Conservation (phyloP, 352 stramenopile genomes). For the Globisporangium emineosum region DNA sequence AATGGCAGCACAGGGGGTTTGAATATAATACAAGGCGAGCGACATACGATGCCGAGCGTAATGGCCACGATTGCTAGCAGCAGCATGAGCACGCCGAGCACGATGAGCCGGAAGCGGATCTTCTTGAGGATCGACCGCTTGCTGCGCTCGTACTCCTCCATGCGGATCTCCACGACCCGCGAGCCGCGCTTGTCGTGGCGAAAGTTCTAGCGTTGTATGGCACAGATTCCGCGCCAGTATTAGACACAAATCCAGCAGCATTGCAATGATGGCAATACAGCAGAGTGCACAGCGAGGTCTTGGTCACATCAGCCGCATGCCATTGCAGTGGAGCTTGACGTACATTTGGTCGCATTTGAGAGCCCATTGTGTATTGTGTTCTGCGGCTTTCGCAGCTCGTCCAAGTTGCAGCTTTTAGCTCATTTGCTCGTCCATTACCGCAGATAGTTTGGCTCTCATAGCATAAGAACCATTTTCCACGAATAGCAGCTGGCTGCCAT, state of each 20-base stretch:
- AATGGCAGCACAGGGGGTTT: background rate
- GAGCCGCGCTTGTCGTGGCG: slow-evolving; percentile 54
- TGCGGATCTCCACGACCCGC: slow-evolving; percentile 67
- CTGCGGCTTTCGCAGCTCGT: background rate
- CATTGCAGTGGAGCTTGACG: slow-evolving; percentile 1
- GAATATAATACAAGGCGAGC: background rate
- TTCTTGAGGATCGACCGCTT: slow-evolving; percentile 73
- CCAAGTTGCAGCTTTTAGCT: background rate
- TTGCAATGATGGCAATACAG: background rate
- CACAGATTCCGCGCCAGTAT: background rate
- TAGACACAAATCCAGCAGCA: background rate
- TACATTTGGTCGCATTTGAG: slow-evolving; percentile 64
- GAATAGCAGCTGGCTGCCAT: background rate
- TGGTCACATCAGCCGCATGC: background rate
- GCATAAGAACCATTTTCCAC: slow-evolving; percentile 1
- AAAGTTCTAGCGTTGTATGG: slow-evolving; percentile 45
- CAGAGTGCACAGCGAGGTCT: background rate
- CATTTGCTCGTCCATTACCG: background rate
- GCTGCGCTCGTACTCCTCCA: slow-evolving; percentile 68
- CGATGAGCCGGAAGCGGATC: slow-evolving; percentile 61
- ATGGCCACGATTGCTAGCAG: slow-evolving; percentile 43
- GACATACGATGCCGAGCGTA: slow-evolving; percentile 48
- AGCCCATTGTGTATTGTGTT: slow-evolving; percentile 26
- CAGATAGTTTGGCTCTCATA: background rate
- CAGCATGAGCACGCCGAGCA: slow-evolving; percentile 51